A percentile compares a stretch with the other conserved stretches of the same genome.
Conservation (phyloP, 805 yeast genomes). For the Yamadazyma scolyti region DNA sequence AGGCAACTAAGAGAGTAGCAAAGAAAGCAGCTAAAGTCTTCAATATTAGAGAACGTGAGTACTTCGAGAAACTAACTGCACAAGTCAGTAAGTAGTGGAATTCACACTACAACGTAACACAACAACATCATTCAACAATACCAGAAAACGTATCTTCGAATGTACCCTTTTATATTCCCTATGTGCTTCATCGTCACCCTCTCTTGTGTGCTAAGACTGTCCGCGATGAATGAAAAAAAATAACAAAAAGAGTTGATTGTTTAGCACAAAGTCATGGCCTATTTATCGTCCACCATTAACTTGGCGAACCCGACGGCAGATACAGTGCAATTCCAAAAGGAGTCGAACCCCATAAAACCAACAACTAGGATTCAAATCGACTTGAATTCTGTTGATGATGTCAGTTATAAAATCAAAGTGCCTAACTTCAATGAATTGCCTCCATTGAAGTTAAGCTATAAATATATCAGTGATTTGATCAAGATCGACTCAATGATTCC, state of each 20-base stretch:
- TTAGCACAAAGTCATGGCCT: conserved; percentile 18
- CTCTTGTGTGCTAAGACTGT: too few species aligned
- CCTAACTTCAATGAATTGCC: conserved; percentile 50
- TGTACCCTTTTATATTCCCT: too few species aligned
- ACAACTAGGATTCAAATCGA: conserved; percentile 8
- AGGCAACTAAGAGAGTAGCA: too few species aligned
- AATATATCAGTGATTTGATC: conserved; percentile 57
- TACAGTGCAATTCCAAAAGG: conserved; percentile 29
- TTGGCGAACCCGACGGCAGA: conserved; percentile 13
- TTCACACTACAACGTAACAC: too few species aligned
- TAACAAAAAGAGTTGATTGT: conserved; percentile 5
- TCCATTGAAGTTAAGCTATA: conserved; percentile 58
- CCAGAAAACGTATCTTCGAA: too few species aligned
- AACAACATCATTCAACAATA: too few species aligned
- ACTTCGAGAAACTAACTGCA: too few species aligned
- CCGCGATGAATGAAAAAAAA: conserved; percentile 6
- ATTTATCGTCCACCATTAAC: conserved; percentile 15
- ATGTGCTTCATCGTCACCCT: too few species aligned
- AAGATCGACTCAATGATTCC: conserved; percentile 57
- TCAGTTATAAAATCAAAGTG: conserved; percentile 40
- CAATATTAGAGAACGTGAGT: too few species aligned
- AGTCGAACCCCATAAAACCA: conserved; percentile 8
- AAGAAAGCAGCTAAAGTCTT: too few species aligned
- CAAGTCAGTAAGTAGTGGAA: too few species aligned
- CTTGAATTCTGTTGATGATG: conserved; percentile 33